Evolutionary conservation across 2,329 filamentous ascomycete species (phyloP).

Genomic region (Epicoccum sorghinum): DNA sequence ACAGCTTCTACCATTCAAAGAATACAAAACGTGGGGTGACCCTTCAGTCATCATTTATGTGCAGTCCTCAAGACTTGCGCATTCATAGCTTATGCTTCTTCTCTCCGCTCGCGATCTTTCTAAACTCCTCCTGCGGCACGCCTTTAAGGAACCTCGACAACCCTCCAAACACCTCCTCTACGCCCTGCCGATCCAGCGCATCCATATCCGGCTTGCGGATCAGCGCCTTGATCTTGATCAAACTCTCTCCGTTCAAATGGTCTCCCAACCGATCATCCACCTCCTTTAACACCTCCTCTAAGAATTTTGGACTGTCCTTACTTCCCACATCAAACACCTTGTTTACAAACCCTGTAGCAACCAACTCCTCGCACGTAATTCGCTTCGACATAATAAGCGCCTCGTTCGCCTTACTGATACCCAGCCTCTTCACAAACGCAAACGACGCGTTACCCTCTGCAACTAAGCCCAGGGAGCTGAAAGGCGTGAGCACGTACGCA

Average conservation of each 20-base stretch:
- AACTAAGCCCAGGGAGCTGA: conserved; percentile 86
- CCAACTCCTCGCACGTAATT: conserved; percentile 74
- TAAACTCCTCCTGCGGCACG: conserved; percentile 86
- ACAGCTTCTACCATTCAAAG: no score
- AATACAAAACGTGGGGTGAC: no score
- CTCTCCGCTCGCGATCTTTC: conserved; percentile 80
- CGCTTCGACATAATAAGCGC: conserved; percentile 88
- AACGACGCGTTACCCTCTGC: conserved; percentile 83
- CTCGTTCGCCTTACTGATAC: conserved; percentile 84
- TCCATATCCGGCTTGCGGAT: conserved; percentile 77
- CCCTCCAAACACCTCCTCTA: conserved; percentile 84
- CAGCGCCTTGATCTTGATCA: conserved; percentile 84
- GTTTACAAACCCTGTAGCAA: conserved; percentile 82
- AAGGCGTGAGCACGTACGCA: conserved; percentile 87
- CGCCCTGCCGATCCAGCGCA: conserved; percentile 75
- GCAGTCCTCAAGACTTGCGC: not conserved
- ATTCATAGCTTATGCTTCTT: conserved; percentile 92
- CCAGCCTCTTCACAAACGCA: conserved; percentile 80
- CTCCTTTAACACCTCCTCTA: conserved; percentile 74
- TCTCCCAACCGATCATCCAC: conserved; percentile 79
- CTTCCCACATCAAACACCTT: conserved; percentile 70
- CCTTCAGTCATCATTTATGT: not conserved
- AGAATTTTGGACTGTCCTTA: conserved; percentile 70
- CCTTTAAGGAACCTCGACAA: conserved; percentile 80
- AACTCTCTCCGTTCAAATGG: conserved; percentile 78